phyloP scores from a whole-genome alignment of 2,329 filamentous ascomycete species.

The Cytospora leucostoma region DNA sequence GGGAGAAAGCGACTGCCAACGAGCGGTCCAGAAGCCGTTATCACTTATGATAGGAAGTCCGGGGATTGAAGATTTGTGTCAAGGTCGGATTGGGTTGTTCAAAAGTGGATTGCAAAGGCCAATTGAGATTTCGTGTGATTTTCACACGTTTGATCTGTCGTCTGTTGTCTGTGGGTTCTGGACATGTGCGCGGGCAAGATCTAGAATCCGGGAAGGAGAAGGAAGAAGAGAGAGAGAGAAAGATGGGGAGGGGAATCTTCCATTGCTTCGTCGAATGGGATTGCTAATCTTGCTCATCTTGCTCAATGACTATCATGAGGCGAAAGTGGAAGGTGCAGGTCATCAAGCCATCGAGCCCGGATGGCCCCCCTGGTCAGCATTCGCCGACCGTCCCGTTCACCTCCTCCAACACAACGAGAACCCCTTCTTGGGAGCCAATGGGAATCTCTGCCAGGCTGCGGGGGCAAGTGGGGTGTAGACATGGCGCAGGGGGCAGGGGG shows the following conservation, averaged over 20 bases:
- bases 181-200: background rate
- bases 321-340: background rate
- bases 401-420: background rate
- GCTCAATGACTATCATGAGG: background rate
- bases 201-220: too few relatives aligned
- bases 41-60: slow-evolving; percentile 11
- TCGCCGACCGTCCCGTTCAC: background rate
- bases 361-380: background rate
- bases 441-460: background rate
- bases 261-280: too few relatives aligned
- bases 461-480: too few relatives aligned
- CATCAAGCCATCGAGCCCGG: too few relatives aligned
- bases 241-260: too few relatives aligned
- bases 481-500: background rate
- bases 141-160: background rate
- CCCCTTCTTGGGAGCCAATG: background rate
- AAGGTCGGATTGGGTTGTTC: background rate
- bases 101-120: background rate
- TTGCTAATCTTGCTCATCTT: background rate
- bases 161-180: background rate
- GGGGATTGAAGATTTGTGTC: background rate
- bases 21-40: slow-evolving; percentile 3
- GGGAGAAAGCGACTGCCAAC: slow-evolving; percentile 11
- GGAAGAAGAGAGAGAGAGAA: too few relatives aligned
- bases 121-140: background rate